Percentiles rank a stretch among this genome's conserved stretches.
Evolutionary conservation across 225 moss, liverwort and hornwort species (phyloP).

Genomic region (Bryum argenteum): DNA sequence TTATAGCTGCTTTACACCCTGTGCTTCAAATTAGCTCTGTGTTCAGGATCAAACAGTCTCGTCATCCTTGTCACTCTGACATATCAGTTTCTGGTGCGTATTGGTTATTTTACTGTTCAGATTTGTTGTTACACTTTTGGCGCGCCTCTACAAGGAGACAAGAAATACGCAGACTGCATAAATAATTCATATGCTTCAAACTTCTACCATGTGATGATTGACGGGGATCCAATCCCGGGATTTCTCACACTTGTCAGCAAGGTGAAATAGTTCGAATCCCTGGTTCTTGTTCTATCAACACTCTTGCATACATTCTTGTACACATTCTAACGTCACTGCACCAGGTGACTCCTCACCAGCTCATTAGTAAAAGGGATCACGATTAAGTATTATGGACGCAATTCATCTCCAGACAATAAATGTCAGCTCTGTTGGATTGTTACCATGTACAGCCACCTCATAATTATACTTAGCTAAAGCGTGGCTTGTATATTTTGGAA

Average conservation of each 20-base stretch:
- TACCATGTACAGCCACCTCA: neutral
- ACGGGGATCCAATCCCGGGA: constrained; percentile 15
- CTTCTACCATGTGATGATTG: constrained; percentile 21
- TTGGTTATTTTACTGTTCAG: neutral
- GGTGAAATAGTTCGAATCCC: constrained; percentile 13
- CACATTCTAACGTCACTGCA: too few relatives aligned
- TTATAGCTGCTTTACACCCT: too few relatives aligned
- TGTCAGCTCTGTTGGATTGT: neutral
- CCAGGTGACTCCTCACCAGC: too few relatives aligned
- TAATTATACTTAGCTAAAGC: too few relatives aligned
- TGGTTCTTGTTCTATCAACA: too few relatives aligned
- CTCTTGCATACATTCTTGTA: too few relatives aligned
- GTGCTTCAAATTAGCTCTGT: neutral
- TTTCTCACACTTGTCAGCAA: constrained; percentile 26
- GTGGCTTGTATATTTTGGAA: neutral
- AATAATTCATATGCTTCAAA: neutral
- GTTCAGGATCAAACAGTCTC: neutral
- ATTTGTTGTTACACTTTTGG: constrained; percentile 35
- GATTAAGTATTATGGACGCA: too few relatives aligned
- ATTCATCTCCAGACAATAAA: too few relatives aligned
- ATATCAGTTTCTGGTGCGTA: too few relatives aligned
- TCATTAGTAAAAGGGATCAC: too few relatives aligned
- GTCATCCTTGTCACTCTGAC: too few relatives aligned
- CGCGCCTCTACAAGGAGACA: constrained; percentile 23
- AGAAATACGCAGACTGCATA: constrained; percentile 14